Evolutionary conservation across 2,329 filamentous ascomycete species (phyloP), one percentile per base, ranked within the genome.

Genomic region (Calonectria leucothoes): DNA sequence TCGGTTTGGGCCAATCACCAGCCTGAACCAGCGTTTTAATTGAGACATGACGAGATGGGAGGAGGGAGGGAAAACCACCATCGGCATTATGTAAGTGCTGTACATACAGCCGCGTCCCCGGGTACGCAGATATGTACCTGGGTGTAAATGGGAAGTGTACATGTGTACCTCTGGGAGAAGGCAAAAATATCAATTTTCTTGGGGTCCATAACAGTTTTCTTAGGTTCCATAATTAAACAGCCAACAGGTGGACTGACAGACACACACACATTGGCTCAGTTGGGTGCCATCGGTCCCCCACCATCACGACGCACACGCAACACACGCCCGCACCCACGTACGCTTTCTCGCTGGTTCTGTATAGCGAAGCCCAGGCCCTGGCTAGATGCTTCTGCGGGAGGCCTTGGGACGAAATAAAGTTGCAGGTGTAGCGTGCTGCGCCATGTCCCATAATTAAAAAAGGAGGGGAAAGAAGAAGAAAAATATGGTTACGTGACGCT

Each of bases 341-440:
- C 55, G 23, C 33, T 10, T 31, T 35, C 31, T 35, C 20, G 29
- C 52, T 31, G 20, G 31, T 12, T 12, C 27, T 20, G 52, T 35
- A 33, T 35, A 10, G 23, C 31, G 6, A 61, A 27, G 11, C 17
- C 33, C 55, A 27, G 33, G 55, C 55, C 33, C 23, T 27, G 20
- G 35, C 55, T 45, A n/a, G n/a, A 39, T 23, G 35, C 14, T 39
- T 61, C 35, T 35, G n/a, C 39, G 8, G 55, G 25, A 61, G 20
- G 27, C 31, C 29, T 35, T 57, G n/a, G 33, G 25, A n/a, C 35
- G 25, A 61, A 39, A 61, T 61, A 61, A 61, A 61, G 55, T 61
- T 61, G 55, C 33, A 61, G 55, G 25, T 61, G 25, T 27, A 61
- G 55, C 55, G 33, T 61, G 55, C 55, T 61, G 55, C 55, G 55